Evolutionary conservation across 164 flowering plant genomes (phyloP), one percentile per base, ranked within the genome.

Genomic region (Chloranthus sessilifolius): DNA sequence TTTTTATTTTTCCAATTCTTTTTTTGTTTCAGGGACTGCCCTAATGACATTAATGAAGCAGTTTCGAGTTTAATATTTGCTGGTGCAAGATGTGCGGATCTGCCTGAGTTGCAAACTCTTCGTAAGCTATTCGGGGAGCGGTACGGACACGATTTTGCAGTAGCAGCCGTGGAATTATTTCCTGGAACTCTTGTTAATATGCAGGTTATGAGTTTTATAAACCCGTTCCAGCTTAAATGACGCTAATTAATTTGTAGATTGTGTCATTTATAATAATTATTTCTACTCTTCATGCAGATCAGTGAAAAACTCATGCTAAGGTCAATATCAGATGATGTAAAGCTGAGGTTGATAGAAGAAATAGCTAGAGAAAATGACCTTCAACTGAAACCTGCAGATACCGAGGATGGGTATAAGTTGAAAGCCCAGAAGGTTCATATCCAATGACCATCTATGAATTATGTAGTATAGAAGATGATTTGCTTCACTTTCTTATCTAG

Each of bases 31-130:
- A 88, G 96, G 80, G 88, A 88, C 55, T 68, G 70, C 43, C 95
- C 96, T 1, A 70, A 82, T 68, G 95, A 82, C 38, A 67, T 91
- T 26, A 79, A 75, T 37, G 96, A 85, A 72, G 95, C 94, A 43
- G 72, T 84, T 34, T 85, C 96, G 14, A 88, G 75, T 63, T 73
- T 91, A 21, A 70, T 91, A 63, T 91, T 60, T 61, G 89, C 95
- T 16, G 82, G 95, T 12, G 76, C 87, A 50, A 74, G 85, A 54
- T 82, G 79, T 61, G 96, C 85, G 6, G 95, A 88, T 51, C 56
- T 88, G 0, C 96, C 95, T 4, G 96, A 91, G 78, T 85, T 91
- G 45, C 58, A 56, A 27, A 40, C 2, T 17, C 66, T 91, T 9
- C 53, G 90, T 40, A 70, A 77, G 59, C 74, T 88, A 36, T 85